Base-by-base conservation (phyloP, 345 rosid species). In the Rhizophora mangle region DNA sequence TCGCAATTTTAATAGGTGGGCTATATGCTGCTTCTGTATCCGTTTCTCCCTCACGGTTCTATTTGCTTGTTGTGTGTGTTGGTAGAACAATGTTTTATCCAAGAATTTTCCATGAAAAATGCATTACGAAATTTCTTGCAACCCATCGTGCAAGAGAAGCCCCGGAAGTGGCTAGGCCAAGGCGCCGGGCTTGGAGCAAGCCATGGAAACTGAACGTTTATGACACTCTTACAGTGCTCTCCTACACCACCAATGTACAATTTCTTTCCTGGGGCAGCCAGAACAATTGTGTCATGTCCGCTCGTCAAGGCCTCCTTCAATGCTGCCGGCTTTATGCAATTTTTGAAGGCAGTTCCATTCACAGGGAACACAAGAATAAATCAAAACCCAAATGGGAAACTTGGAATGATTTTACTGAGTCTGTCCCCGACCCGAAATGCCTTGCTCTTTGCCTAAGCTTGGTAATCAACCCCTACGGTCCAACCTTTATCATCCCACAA, bases 401-500 rank as follows among this genome's bases (percentile, higher is more conserved):
- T 39, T 39, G 15, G 46, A 39, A 18, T 47, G 26, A 15, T 7
- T 56, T 51, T 64, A 81, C 82, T 64, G 27, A 82, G 79, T 59
- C 67, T 62, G 63, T 85, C 85, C 3, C 85, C 82, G 21, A 81
- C 78, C 0, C 5, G 68, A 36, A 82, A 75, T 24, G 61, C 30
- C 47, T 72, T 82, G 62, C 36, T 69, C 0, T 58, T 16, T 36
- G 84, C 75, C 81, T 82, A 82, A 52, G 67, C 49, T 13, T 51
- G 60, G 69, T 78, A 79, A 68, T 85, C 77, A 72, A 64, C 64
- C 1, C 53, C 46, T 47, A 21, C 60, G 0, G 75, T 79, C 88
- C 86, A 82, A 0, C 86, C 80, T 10, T 46, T 6, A 0, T 58
- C 69, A 46, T 82, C 85, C 11, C 85, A 24, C 65, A 21, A 85